Base-by-base conservation (phyloP, 2,329 filamentous ascomycete species). In the Pyricularia grisea region DNA sequence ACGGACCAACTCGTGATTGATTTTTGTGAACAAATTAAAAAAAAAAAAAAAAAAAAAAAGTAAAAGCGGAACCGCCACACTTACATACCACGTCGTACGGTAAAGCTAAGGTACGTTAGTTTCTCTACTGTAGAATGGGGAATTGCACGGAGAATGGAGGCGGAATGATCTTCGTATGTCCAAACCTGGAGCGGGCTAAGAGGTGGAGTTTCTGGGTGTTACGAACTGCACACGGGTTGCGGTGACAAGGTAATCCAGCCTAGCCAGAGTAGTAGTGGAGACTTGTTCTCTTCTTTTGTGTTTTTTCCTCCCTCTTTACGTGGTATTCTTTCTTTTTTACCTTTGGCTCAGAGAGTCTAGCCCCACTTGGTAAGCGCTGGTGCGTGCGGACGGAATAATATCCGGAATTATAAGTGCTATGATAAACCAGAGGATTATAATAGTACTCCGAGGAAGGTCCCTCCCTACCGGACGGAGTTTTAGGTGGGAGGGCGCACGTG, bases 241-340 rank as follows among this genome's bases (percentile, higher is more conserved):
- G 42, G 42, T 50, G 42, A 50, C 42, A 42, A 50, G 42, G 87
- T 79, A 90, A 50, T n/a, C 17, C 42, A 50, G 42, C 42, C 42
- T 50, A 50, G 42, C 42, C 42, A 50, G 42, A n/a, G 42, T 50
- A 17, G 14, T 20, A 50, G 42, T 50, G 42, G 42, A 50, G 42
- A n/a, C n/a, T n/a, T n/a, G n/a, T n/a, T n/a, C 42, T n/a, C 7
- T 50, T 10, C 9, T n/a, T 7, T 42, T 1, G 2, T 42, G 3
- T 42, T 20, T 42, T 6, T 42, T 20, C 20, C 20, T 42, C 3
- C 7, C 14, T 42, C 20, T 42, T 20, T 50, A n/a, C n/a, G n/a
- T n/a, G n/a, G n/a, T n/a, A n/a, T 50, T 11, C n/a, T 50, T 50
- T 7, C 7, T 42, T 42, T 50, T 50, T n/a, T 20, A 50, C 42